A percentile compares a stretch with the other conserved stretches of the same genome.
Conservation (phyloP, 257 asterid species). For the Plantago ovata region DNA sequence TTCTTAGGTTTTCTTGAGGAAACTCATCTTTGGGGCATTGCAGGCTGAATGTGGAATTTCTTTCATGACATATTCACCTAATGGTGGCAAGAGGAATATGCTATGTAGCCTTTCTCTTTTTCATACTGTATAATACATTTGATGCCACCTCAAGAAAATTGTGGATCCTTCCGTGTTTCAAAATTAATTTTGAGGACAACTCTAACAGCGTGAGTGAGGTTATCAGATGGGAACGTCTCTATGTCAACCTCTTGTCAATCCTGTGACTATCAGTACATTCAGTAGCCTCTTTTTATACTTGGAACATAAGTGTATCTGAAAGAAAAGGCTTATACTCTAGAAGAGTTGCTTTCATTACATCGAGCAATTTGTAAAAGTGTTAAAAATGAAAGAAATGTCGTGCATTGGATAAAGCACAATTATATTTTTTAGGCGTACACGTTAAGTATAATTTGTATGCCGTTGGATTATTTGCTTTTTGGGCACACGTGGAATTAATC, state of each 20-base stretch:
- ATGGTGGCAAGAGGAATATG: background rate
- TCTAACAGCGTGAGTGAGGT: background rate
- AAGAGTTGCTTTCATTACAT: no score
- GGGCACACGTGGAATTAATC: conserved; percentile 3
- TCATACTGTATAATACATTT: no score
- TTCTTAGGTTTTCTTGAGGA: background rate
- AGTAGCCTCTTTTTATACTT: no score
- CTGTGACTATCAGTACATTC: no score
- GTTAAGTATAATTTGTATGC: background rate
- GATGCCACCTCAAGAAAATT: no score
- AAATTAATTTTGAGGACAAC: background rate
- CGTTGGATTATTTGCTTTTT: conserved; percentile 7
- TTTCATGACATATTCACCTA: background rate
- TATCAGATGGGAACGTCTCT: background rate
- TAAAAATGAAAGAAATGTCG: background rate
- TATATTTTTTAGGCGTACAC: background rate
- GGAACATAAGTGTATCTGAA: no score
- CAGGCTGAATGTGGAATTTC: background rate
- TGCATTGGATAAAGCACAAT: background rate
- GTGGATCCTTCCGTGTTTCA: no score
- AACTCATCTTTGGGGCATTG: background rate
- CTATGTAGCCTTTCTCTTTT: no score
- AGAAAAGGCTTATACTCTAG: no score
- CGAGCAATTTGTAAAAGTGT: background rate
- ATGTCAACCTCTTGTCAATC: no score